These are phyloP conservation scores for Lobulomyces angularis DNA, from an alignment of 192 early-diverging fungal species.

Conservation along the genomic window DNA sequence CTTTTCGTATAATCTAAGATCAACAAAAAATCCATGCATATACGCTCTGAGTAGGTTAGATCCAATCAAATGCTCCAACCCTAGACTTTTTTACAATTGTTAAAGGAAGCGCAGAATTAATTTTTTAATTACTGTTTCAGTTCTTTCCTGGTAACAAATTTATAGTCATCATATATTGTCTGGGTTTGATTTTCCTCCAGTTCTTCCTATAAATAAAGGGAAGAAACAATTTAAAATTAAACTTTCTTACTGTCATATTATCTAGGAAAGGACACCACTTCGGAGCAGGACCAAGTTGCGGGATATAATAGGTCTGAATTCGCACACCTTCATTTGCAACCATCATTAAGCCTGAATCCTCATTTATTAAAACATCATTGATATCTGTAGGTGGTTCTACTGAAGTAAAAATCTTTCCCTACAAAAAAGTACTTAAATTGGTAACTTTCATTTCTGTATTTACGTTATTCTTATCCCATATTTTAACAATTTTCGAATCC, in stretches of 20 bases:
- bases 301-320: constrained; percentile 88
- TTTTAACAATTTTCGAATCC: constrained; percentile 82
- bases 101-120: not conserved
- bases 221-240: not conserved
- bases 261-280: constrained; percentile 88
- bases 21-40: constrained; percentile 98
- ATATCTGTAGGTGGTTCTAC: constrained; percentile 85
- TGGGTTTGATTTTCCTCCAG: constrained; percentile 75
- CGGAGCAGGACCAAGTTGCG: constrained; percentile 82
- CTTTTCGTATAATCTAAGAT: constrained; percentile 88
- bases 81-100: constrained; percentile 38
- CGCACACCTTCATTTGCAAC: constrained; percentile 85
- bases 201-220: constrained; percentile 24
- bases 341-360: constrained; percentile 73
- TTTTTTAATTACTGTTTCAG: constrained; percentile 28
- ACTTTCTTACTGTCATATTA: constrained; percentile 81
- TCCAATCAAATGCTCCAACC: constrained; percentile 83
- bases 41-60: constrained; percentile 87
- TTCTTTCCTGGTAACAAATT: constrained; percentile 89
- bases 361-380: constrained; percentile 81
- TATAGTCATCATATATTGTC: constrained; percentile 94
- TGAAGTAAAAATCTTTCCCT: constrained; percentile 77
- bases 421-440: not conserved
- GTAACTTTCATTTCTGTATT: constrained; percentile 3
- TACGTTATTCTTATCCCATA: constrained; percentile 74